These are phyloP conservation scores for Onygenales sp. DNA, from an alignment of 2,329 filamentous ascomycete genomes.

Conservation along the genomic window DNA sequence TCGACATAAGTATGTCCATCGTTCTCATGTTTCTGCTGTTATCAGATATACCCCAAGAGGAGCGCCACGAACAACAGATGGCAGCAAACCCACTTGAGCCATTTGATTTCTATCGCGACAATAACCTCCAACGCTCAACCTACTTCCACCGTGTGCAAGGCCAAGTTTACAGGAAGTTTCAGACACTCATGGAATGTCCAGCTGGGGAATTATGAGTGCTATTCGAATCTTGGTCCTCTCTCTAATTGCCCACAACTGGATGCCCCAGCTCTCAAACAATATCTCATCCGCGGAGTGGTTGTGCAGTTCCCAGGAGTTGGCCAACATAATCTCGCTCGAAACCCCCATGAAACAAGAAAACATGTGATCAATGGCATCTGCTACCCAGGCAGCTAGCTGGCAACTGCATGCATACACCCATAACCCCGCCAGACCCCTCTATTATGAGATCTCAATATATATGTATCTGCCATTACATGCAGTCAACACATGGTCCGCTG, in stretches of 20 bases:
- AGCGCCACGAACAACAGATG: background rate
- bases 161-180: background rate
- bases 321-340: background rate
- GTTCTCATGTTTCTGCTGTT: background rate
- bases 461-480: too few relatives aligned
- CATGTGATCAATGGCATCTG: too few relatives aligned
- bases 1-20: background rate
- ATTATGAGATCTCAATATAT: too few relatives aligned
- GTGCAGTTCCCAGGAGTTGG: background rate
- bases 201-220: background rate
- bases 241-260: background rate
- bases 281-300: background rate
- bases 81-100: background rate
- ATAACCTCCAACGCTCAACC: background rate
- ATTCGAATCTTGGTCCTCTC: background rate
- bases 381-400: too few relatives aligned
- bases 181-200: background rate
- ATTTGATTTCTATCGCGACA: background rate
- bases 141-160: background rate
- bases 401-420: too few relatives aligned
- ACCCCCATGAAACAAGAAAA: too few relatives aligned
- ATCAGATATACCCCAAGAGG: background rate
- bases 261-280: background rate
- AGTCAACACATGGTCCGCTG: too few relatives aligned
- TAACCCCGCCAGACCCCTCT: too few relatives aligned